A percentile compares a stretch with the other conserved stretches of the same genome.
phyloP scores from a whole-genome alignment of 2,329 filamentous ascomycete species.

The Graphiopsis chlorocephala region DNA sequence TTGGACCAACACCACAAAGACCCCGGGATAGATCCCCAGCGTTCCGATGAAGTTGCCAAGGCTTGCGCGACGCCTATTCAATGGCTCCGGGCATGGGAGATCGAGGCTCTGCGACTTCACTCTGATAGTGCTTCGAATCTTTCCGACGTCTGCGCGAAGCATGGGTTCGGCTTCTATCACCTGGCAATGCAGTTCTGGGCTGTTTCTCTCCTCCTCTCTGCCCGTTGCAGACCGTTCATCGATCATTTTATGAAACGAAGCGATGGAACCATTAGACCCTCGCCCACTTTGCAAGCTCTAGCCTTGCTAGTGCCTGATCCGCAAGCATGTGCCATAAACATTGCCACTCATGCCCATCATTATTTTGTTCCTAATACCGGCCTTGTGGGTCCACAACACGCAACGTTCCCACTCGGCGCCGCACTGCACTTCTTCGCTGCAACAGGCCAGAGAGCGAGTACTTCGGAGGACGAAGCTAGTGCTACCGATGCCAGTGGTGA shows the following conservation, averaged over 20 bases:
- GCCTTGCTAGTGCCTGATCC: background rate
- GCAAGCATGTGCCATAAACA: background rate
- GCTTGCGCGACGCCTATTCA: background rate
- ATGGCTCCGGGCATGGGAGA: background rate
- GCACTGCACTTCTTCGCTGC: background rate
- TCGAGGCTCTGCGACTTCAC: background rate
- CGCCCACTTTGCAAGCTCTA: background rate
- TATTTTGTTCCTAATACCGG: background rate
- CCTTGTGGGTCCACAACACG: background rate
- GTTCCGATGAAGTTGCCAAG: background rate
- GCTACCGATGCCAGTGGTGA: background rate
- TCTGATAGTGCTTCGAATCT: background rate
- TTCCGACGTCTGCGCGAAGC: background rate
- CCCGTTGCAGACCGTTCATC: background rate
- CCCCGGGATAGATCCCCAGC: background rate
- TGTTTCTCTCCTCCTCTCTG: background rate
- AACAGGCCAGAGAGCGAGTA: background rate
- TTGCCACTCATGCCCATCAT: background rate
- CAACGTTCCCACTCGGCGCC: background rate
- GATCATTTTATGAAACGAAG: background rate
- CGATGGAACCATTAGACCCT: background rate
- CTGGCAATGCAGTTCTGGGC: background rate
- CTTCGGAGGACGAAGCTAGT: background rate
- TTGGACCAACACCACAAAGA: background rate
- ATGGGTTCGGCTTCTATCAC: background rate